Base-by-base conservation (phyloP, 176 grass and related monocot species). In the Phragmites australis region DNA sequence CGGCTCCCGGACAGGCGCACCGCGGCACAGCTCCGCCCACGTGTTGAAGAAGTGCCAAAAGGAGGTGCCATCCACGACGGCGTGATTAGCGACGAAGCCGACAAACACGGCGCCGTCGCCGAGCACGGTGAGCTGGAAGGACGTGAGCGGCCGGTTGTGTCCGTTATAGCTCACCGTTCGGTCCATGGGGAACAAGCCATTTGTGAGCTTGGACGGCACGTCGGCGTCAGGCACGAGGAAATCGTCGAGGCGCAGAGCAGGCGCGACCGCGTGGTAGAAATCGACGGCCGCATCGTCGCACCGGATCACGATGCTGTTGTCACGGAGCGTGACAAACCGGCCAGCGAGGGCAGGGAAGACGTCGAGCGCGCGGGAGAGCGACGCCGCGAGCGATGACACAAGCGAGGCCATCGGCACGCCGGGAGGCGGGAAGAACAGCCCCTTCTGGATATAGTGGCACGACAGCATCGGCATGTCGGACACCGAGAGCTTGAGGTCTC, bases 371-470 rank as follows among this genome's bases (percentile, higher is more conserved):
- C 68, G 87, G 42, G 92, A 82, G 39, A 97, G 92, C 48, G 89
- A 68, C 48, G 83, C 54, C 23, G 16, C 40, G 40, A 97, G 75
- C 6, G 87, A 75, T 0, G 89, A 48, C 19, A 90, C 47, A 1
- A 97, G 89, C 22, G 74, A 59, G 15, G 80, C 19, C 21, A 60
- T 76, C 55, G 89, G 72, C 9, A 82, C 70, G 21, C 46, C 49
- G 3, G 94, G 85, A 0, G 79, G 82, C 22, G 85, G 68, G 75
- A 94, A 97, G 80, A 97, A 92, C 1, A 97, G 85, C 0, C 94
- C 94, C 80, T 97, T 97, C 77, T 97, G 94, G 68, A 97, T 97
- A 73, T 94, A 97, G 72, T 97, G 91, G 91, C 94, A 97, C 21
- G 94, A 97, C 19, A 94, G 92, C 94, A 97, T 97, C 39, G 94